Percentiles rank a stretch among this genome's conserved stretches.
Evolutionary conservation across 345 rosid species (phyloP).

Genomic region (Odontarrhena argentea): DNA sequence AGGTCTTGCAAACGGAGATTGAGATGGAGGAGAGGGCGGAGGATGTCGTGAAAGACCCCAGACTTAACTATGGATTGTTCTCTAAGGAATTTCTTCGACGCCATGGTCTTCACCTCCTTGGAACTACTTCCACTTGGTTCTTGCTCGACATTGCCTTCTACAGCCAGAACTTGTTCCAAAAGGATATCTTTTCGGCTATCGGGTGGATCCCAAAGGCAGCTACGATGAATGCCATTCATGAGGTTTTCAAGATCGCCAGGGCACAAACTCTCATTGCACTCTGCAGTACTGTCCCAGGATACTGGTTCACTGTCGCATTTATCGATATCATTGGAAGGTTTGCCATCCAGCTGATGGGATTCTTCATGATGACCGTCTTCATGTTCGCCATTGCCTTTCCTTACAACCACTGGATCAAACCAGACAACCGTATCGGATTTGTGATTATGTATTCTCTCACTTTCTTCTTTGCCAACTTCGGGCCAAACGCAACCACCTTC

Average conservation of each 20-base stretch:
- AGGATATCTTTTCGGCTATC: conserved; percentile 57
- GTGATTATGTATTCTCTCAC: conserved; percentile 53
- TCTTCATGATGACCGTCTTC: conserved; percentile 71
- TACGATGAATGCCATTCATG: conserved; percentile 60
- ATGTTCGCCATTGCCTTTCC: conserved; percentile 67
- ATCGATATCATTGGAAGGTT: conserved; percentile 64
- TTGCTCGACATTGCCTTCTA: conserved; percentile 52
- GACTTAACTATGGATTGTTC: conserved; percentile 43
- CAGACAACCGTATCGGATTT: conserved; percentile 46
- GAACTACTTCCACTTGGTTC: conserved; percentile 52
- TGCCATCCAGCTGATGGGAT: conserved; percentile 58
- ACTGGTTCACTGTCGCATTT: conserved; percentile 63
- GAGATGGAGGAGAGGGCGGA: conserved; percentile 50
- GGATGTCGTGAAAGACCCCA: conserved; percentile 28
- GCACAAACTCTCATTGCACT: conserved; percentile 65
- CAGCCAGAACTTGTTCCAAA: conserved; percentile 53
- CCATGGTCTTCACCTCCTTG: conserved; percentile 48
- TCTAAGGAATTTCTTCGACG: conserved; percentile 41
- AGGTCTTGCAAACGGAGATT: conserved; percentile 61
- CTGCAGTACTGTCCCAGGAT: conserved; percentile 67
- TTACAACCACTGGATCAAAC: conserved; percentile 56
- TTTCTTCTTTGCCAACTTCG: conserved; percentile 66
- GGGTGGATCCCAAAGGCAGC: conserved; percentile 58
- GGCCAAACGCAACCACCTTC: conserved; percentile 67
- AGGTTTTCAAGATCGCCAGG: conserved; percentile 56